A percentile compares a stretch with the other conserved stretches of the same genome.
Conservation (phyloP, 2,329 filamentous ascomycete genomes). For the Pleurostoma richardsiae region DNA sequence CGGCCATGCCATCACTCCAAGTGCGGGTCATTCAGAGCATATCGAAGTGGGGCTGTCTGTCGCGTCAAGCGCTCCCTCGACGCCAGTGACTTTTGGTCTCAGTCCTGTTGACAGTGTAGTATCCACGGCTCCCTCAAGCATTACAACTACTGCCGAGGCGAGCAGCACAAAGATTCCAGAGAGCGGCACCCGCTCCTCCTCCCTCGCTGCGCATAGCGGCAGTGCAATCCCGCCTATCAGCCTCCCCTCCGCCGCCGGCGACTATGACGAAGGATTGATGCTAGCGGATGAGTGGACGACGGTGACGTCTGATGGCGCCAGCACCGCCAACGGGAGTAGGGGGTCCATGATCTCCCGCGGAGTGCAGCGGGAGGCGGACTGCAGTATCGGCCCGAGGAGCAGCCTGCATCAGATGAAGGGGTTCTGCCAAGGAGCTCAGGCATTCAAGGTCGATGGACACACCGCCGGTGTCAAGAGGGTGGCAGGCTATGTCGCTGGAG, state of each 20-base stretch:
- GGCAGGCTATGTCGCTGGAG: conserved; percentile 13
- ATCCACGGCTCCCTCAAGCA: no score
- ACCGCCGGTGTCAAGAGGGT: conserved; percentile 27
- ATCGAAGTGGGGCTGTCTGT: no score
- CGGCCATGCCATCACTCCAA: no score
- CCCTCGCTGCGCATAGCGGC: neutral
- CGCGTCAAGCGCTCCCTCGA: no score
- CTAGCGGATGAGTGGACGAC: conserved; percentile 4
- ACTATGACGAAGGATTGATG: no score
- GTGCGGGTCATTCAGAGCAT: no score
- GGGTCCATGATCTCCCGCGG: conserved; percentile 5
- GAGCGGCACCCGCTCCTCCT: neutral
- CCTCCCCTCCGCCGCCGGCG: no score
- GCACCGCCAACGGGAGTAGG: conserved; percentile 3
- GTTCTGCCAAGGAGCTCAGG: conserved; percentile 31
- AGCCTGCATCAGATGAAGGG: conserved; percentile 27
- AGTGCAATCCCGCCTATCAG: no score
- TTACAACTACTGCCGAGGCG: no score
- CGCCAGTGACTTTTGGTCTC: no score
- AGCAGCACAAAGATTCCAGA: neutral
- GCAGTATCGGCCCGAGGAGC: conserved; percentile 26
- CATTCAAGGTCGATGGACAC: conserved; percentile 26
- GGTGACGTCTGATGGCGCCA: conserved; percentile 2
- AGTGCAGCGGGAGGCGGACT: conserved; percentile 16
- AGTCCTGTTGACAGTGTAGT: no score